Conservation (phyloP, 257 asterid species). For the Solanum phureja region DNA sequence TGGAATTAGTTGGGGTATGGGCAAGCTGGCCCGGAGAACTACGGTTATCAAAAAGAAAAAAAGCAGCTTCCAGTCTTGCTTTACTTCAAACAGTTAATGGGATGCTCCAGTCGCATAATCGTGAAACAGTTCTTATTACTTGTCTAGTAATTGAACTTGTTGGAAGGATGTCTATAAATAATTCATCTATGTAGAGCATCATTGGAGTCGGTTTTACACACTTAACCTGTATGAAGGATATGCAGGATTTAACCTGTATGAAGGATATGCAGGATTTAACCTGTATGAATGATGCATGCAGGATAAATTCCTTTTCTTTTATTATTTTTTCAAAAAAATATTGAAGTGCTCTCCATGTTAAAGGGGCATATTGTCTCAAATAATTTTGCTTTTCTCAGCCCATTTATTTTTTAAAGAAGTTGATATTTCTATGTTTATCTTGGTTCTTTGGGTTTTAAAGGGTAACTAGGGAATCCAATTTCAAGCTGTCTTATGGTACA, state of each 20-base stretch:
- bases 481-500: neutral
- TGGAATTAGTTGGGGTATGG: neutral
- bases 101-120: neutral
- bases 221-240: neutral
- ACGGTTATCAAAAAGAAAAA: neutral
- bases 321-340: neutral
- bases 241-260: neutral
- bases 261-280: no score
- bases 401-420: neutral
- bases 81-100: neutral
- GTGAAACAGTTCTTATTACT: neutral
- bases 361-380: neutral
- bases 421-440: neutral
- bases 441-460: neutral
- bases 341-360: neutral
- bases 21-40: neutral
- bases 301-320: neutral
- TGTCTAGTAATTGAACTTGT: neutral
- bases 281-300: neutral
- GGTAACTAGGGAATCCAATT: neutral
- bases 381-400: neutral
- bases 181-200: neutral
- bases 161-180: neutral
- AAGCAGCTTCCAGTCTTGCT: neutral
- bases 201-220: neutral